Evolutionary conservation across 2,329 filamentous ascomycete species (phyloP).

Genomic region (Phialophora chinensis): DNA sequence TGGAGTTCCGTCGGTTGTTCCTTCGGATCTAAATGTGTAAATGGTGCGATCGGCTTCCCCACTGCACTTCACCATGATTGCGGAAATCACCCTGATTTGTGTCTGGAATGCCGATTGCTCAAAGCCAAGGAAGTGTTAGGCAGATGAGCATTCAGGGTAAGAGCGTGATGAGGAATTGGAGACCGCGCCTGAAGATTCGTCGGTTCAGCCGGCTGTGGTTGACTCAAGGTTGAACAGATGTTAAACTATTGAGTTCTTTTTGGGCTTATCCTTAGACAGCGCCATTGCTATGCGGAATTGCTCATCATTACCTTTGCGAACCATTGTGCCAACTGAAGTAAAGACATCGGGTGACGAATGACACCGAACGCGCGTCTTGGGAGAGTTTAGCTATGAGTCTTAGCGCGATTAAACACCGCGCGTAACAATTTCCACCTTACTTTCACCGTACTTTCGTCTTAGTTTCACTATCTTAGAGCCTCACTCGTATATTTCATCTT

Average conservation of each 20-base stretch:
- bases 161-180: conserved; percentile 15
- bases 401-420: too few species aligned
- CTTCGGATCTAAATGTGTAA: background rate
- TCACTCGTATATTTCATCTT: too few species aligned
- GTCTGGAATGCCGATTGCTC: conserved; percentile 1
- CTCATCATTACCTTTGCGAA: too few species aligned
- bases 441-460: too few species aligned
- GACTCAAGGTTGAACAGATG: background rate
- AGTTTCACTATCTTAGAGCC: too few species aligned
- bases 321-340: too few species aligned
- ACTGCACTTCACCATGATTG: conserved; percentile 8
- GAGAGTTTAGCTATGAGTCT: too few species aligned
- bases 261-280: too few species aligned
- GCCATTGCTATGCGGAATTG: too few species aligned
- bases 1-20: background rate
- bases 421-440: too few species aligned
- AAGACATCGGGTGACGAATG: too few species aligned
- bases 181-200: conserved; percentile 1
- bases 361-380: too few species aligned
- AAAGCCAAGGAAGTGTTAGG: conserved; percentile 16
- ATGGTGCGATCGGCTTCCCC: background rate
- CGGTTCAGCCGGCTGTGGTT: background rate
- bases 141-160: conserved; percentile 6
- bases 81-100: background rate
- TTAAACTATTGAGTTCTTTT: background rate